Evolutionary conservation across 768 basidiomycete species (phyloP).

Genomic region (Termitomyces sp.): DNA sequence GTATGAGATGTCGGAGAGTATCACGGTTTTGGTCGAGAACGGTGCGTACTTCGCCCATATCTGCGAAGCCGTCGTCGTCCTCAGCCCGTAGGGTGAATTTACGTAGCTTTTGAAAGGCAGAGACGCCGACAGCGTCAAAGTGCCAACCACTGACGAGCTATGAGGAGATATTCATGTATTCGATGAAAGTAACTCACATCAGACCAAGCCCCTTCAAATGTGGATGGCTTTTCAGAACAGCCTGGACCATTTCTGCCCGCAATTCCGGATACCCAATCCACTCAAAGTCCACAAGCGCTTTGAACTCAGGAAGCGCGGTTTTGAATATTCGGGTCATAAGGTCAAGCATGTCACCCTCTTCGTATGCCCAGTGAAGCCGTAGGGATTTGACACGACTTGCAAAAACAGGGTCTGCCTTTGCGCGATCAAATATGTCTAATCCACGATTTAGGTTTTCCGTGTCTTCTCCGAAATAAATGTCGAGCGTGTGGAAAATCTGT

Average conservation of each 20-base stretch:
- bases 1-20: slow-evolving; percentile 56
- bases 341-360: slow-evolving; percentile 61
- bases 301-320: slow-evolving; percentile 59
- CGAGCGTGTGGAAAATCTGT: slow-evolving; percentile 61
- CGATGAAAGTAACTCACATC: slow-evolving; percentile 32
- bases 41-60: slow-evolving; percentile 61
- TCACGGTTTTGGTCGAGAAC: slow-evolving; percentile 55
- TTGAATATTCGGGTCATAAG: slow-evolving; percentile 49
- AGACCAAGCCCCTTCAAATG: slow-evolving; percentile 52
- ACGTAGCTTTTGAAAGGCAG: slow-evolving; percentile 51
- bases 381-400: slow-evolving; percentile 54
- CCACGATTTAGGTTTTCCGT: slow-evolving; percentile 54
- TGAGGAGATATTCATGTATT: background rate
- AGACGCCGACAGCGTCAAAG: slow-evolving; percentile 67
- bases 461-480: slow-evolving; percentile 65
- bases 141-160: slow-evolving; percentile 53
- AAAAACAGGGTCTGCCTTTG: slow-evolving; percentile 56
- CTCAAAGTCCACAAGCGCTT: slow-evolving; percentile 55
- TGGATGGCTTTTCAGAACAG: slow-evolving; percentile 47
- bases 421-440: slow-evolving; percentile 62
- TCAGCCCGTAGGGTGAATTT: slow-evolving; percentile 67
- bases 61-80: slow-evolving; percentile 67
- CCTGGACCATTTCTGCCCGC: slow-evolving; percentile 60
- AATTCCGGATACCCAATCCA: slow-evolving; percentile 78
- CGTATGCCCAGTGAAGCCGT: slow-evolving; percentile 64